Base-by-base conservation (phyloP, 2,329 filamentous ascomycete species). In the Arthrobotrys sphaeroides region DNA sequence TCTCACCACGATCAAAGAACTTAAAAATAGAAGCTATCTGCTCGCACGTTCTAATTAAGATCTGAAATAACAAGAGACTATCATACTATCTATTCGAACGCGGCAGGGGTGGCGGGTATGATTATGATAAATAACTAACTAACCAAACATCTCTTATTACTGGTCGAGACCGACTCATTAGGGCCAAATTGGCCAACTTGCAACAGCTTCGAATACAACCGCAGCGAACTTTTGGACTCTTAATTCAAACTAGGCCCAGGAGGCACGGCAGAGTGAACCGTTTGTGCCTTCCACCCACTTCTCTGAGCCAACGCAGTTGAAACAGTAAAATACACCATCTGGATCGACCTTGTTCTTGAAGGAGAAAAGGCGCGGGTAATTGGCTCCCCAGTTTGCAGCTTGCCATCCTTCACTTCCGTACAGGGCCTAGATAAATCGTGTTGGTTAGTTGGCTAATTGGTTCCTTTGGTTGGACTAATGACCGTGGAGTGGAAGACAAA, bases 231-330 rank as follows among this genome's bases (percentile, higher is more conserved):
- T n/a, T n/a, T n/a, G n/a, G n/a, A n/a, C n/a, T n/a, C n/a, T n/a
- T n/a, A n/a, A n/a, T n/a, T n/a, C n/a, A 43, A 16, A 43, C 18
- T 40, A 73, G 13, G 62, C 62, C 70, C 70, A 75, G 12, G 45
- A 53, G n/a, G 57, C 70, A 18, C 62, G 62, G n/a, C 70, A 75
- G 0, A 76, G 59, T 3, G 57, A 51, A 13, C 65, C 66, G 18
- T 64, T 55, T 22, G 38, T 16, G 13, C 73, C 49, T 42, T 70
- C 73, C 5, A 68, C 73, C 73, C 66, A 76, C n/a, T 66, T 55
- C 43, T 83, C 83, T 45, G 81, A 81, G 2, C 83, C 83, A 10
- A 84, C 82, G 68, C 83, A 83, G 2, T 81, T 81, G n/a, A 80
- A 80, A 60, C 82, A 83, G 72, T 82, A 83, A 24, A 84, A 82